Base-by-base conservation (phyloP, 2,329 filamentous ascomycete species). In the Aureobasidium sp. region DNA sequence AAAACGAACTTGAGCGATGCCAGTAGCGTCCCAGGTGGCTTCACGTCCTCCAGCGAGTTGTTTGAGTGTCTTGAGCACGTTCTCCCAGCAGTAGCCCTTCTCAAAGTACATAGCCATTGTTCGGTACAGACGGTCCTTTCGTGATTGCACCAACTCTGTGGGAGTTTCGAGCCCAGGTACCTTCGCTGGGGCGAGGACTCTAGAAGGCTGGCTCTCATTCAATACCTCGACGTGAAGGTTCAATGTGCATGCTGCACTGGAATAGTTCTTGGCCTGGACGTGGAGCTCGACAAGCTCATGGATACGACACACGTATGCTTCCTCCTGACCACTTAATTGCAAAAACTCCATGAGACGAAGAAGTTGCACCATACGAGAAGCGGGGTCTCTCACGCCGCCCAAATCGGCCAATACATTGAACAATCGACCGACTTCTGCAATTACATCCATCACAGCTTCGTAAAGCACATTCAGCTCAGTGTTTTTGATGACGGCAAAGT, bases 101-200 rank as follows among this genome's bases (percentile, higher is more conserved):
- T 97, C 93, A 65, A 94, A 96, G 70, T 93, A 82, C 72, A 92
- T 91, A 71, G 97, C 95, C 81, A 97, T 95, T 66, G 91, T 84
- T 68, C 96, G 95, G 74, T 95, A 96, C 53, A 97, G 82, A 38
- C 85, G 82, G 74, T 97, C 94, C 72, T 95, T 96, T 40, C 93
- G 86, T 67, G 97, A 93, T 68, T 97, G 97, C 1, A 89, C 84
- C 0, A 87, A 87, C 72, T 97, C 93, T 10, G 86, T 81, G 0
- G 90, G 89, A 70, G 95, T 88, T n/a, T 80, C 75, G 0, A 91
- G 92, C 47, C 92, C 91, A 19, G 43, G 55, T 17, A 58, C n/a
- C 33, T 38, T 58, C 9, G 25, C 43, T 29, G 55, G 17, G 6
- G 31, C 9, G 7, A 58, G 55, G 4, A 31, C 17, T 31, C 19